Evolutionary conservation across 768 basidiomycete species (phyloP), one percentile per base, ranked within the genome.

Genomic region (Suillus occidentalis): DNA sequence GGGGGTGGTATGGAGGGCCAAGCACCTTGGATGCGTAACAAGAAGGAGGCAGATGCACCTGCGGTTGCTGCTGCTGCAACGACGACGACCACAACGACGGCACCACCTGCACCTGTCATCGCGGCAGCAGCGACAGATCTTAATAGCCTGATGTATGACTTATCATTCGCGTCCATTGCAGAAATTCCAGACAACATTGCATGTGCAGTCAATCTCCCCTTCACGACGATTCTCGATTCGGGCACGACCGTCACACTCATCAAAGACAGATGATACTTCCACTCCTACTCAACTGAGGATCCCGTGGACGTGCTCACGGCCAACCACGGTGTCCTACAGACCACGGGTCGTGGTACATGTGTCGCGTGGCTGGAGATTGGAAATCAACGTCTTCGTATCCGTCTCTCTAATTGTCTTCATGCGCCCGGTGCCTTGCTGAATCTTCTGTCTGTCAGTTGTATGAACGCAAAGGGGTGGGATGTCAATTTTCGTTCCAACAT

Each of bases 311-410:
- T 49, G 0, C 22, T 25, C 13, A 49, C 49, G 0, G 49, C 49
- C 2, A 49, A 49, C 13, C 49, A 49, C 1, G 13, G 49, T 1
- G 22, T 49, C 0, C 49, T 49, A 0, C 49, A 49, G 6, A 49
- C 49, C 1, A 22, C 49, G 0, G 22, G 49, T 1, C 2, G 22
- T 9, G 22, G 49, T 1, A 50, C 0, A 0, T 50, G 49, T 5
- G 4, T 50, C 6, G 49, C 49, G 0, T 50, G 49, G 49, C 3
- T 25, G 2, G 8, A 6, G 0, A 50, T 50, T 6, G n/a, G n/a
- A n/a, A 28, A 28, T 1, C 0, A 3, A 20, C 31, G 36, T 1
- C 12, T 25, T 9, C 22, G 13, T 1, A 50, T n/a, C 12, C 53
- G 12, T 34, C 3, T 50, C 0, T 3, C 49, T 0, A 50, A 50